A percentile compares a stretch with the other conserved stretches of the same genome.
phyloP scores from a whole-genome alignment of 148 eudicot genomes.

The Linanthus parryae region DNA sequence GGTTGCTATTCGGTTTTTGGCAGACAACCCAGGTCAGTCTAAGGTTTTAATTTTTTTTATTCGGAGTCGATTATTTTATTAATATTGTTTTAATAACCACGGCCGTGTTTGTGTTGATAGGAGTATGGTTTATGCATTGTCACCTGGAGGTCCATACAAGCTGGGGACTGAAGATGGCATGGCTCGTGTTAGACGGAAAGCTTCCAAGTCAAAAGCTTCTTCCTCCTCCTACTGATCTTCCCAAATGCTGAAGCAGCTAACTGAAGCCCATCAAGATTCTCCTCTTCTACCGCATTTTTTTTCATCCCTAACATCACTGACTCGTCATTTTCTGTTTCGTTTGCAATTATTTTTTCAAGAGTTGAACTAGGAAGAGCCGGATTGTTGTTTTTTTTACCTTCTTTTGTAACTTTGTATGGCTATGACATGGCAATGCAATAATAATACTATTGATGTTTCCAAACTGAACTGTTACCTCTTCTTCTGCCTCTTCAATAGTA shows the following conservation, averaged over 20 bases:
- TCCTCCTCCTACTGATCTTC: constrained; percentile 27
- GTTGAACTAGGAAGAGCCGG: no score
- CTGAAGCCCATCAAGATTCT: no score
- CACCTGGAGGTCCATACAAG: constrained; percentile 25
- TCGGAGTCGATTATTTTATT: not conserved
- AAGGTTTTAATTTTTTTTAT: not conserved
- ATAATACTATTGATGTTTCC: no score
- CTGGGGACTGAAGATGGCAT: constrained; percentile 30
- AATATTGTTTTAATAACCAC: constrained; percentile 13
- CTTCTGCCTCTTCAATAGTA: no score
- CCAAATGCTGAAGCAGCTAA: not conserved
- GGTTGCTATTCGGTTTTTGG: constrained; percentile 8
- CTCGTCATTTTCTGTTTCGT: no score
- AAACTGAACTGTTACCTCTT: no score
- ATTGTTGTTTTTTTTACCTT: no score
- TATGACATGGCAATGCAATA: no score
- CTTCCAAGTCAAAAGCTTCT: constrained; percentile 19
- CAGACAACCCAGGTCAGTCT: constrained; percentile 5
- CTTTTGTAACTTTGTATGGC: no score
- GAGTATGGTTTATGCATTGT: constrained; percentile 23
- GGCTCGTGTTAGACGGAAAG: constrained; percentile 25
- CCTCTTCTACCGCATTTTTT: no score
- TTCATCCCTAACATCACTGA: no score
- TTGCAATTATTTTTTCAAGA: no score
- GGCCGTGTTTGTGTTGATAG: constrained; percentile 10